phyloP scores from a whole-genome alignment of 768 basidiomycete species.

The Tylopilus balloui region DNA sequence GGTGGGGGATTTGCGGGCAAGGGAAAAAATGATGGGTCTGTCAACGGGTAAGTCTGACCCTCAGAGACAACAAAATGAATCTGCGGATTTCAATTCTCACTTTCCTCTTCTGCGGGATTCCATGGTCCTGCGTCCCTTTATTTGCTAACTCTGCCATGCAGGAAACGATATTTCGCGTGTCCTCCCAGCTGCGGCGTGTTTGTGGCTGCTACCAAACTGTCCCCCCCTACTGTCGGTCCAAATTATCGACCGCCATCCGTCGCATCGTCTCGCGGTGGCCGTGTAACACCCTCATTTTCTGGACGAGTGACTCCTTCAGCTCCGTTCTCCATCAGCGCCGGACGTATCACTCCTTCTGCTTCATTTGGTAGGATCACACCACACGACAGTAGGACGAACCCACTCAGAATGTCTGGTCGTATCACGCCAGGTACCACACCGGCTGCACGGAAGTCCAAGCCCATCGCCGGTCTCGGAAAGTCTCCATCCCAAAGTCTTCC shows the following conservation, averaged over 20 bases:
- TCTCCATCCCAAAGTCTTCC: constrained; percentile 29
- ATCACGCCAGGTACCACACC: constrained; percentile 41
- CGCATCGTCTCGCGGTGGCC: constrained; percentile 59
- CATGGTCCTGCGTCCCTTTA: not conserved
- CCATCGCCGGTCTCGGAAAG: constrained; percentile 29
- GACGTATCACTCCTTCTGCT: constrained; percentile 56
- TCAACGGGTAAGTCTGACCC: constrained; percentile 65
- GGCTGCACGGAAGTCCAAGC: constrained; percentile 30
- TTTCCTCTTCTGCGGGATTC: not conserved
- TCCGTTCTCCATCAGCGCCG: constrained; percentile 34
- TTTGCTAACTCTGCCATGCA: constrained; percentile 29
- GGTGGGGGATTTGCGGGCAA: constrained; percentile 80
- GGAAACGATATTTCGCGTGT: constrained; percentile 82
- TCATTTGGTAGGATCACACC: constrained; percentile 43
- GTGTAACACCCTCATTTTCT: constrained; percentile 40
- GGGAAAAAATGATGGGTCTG: constrained; percentile 93
- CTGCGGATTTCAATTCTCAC: not conserved
- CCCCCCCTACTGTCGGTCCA: constrained; percentile 62
- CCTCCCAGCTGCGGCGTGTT: constrained; percentile 88
- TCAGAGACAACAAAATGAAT: not conserved
- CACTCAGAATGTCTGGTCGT: constrained; percentile 38
- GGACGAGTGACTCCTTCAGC: constrained; percentile 45
- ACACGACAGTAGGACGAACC: constrained; percentile 26
- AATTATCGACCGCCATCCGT: constrained; percentile 72
- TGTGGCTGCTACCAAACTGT: constrained; percentile 77